Evolutionary conservation across 2,329 filamentous ascomycete genomes (phyloP), one percentile per base, ranked within the genome.

Genomic region (Podosphaera leucotricha): DNA sequence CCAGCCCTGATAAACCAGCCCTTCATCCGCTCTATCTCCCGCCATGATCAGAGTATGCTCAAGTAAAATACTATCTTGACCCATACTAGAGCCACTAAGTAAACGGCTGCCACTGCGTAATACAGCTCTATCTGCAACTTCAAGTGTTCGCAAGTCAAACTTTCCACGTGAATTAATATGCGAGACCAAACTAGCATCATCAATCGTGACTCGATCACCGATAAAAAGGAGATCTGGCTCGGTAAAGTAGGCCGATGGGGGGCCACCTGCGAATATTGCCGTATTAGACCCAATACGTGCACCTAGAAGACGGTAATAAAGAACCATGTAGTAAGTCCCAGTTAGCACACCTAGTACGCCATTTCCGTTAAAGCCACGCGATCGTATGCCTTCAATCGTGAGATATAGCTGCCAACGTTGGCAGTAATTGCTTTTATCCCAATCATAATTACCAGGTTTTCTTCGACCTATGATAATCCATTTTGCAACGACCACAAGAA

Each of bases 31-130:
- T 36, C 68, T 59, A 53, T 74, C 69, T 3, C 70, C 70, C 1
- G 65, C 64, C 62, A 74, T 67, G 37, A 74, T 61, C 3, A 73
- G 60, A 0, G 70, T 73, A 49, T 74, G 70, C 57, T 74, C 70
- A 30, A 74, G 53, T 30, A 74, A 55, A 49, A 67, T 68, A 18
- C 64, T 38, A 28, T 41, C 28, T 15, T 24, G 18, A 3, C 46
- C 46, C 43, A 72, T 72, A 18, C 53, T 61, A 3, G 68, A 68
- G 10, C 69, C 70, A 35, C 63, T 66, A 42, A 74, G 59, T 44
- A 74, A 54, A 26, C 70, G 59, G 38, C 64, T 68, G 1, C 68
- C 68, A 2, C 63, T 64, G 7, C 70, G 59, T 49, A 73, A 50
- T 7, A 72, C 68, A 49, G 66, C 67, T 15, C 70, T 54, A 45